Conservation (phyloP, 176 grass and related monocot genomes). For the Zoysia pacifica region DNA sequence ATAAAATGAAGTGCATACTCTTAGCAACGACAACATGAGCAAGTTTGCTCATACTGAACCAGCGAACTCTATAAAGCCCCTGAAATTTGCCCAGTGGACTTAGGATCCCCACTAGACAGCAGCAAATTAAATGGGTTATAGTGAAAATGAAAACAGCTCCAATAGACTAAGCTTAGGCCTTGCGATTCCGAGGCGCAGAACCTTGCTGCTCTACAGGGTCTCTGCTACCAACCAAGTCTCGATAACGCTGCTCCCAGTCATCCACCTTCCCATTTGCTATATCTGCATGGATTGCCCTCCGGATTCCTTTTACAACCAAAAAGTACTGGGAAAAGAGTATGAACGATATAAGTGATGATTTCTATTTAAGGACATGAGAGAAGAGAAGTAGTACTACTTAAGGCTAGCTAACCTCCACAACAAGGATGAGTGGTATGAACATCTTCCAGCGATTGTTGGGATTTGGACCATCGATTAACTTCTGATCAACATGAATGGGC, state of each 20-base stretch:
- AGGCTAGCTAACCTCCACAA: constrained; percentile 57
- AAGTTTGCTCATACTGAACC: constrained; percentile 34
- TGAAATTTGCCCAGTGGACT: constrained; percentile 11
- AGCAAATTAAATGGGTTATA: constrained; percentile 1
- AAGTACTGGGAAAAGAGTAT: constrained; percentile 68
- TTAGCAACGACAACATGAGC: constrained; percentile 28
- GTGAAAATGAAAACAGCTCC: not conserved
- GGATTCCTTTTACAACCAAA: constrained; percentile 75
- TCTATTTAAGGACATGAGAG: not conserved
- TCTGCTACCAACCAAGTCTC: constrained; percentile 60
- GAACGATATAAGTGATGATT: constrained; percentile 5
- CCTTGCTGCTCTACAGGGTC: constrained; percentile 40
- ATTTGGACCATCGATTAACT: constrained; percentile 89
- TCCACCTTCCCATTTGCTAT: constrained; percentile 61
- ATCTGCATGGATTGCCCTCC: constrained; percentile 59
- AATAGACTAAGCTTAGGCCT: constrained; percentile 32
- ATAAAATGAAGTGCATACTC: constrained; percentile 36
- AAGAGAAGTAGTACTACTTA: not conserved
- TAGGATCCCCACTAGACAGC: not conserved
- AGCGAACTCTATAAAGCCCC: constrained; percentile 49
- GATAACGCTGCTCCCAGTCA: constrained; percentile 82
- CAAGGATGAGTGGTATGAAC: constrained; percentile 80
- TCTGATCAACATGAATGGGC: constrained; percentile 79
- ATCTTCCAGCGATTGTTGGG: constrained; percentile 82
- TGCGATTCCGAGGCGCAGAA: constrained; percentile 23